Evolutionary conservation across 2,329 filamentous ascomycete genomes (phyloP).

Genomic region (Pseudogymnoascus sp.): DNA sequence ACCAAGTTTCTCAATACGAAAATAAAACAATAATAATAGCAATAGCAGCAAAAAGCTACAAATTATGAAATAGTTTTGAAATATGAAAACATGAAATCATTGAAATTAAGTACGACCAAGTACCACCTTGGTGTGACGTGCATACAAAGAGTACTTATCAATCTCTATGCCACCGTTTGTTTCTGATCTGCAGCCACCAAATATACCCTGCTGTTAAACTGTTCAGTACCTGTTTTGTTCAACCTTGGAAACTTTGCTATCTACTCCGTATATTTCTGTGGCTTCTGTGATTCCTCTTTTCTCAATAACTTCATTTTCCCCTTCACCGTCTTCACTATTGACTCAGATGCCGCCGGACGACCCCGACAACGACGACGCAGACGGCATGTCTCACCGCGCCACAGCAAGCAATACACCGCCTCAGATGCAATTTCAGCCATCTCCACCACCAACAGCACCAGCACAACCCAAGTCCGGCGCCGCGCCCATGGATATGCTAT

Average conservation of each 20-base stretch:
- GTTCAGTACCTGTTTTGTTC: neutral
- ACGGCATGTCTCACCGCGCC: conserved; percentile 4
- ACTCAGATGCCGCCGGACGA: neutral
- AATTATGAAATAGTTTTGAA: neutral
- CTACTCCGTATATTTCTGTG: neutral
- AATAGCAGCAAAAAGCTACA: neutral
- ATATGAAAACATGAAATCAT: neutral
- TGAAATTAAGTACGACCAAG: conserved; percentile 1
- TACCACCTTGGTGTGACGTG: neutral
- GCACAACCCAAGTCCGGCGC: conserved; percentile 1
- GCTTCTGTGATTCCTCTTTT: neutral
- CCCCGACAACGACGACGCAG: conserved; percentile 1
- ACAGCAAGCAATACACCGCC: neutral
- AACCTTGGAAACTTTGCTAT: neutral
- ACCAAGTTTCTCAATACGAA: neutral
- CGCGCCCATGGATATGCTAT: conserved; percentile 2
- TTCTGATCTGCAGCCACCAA: neutral
- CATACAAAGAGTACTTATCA: neutral
- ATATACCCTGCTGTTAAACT: neutral
- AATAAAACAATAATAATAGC: neutral
- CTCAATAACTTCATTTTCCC: neutral
- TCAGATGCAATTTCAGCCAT: neutral
- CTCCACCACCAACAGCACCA: neutral
- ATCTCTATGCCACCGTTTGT: neutral
- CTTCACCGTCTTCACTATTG: neutral